phyloP scores from a whole-genome alignment of 768 basidiomycete genomes.

The Pluteus cervinus region DNA sequence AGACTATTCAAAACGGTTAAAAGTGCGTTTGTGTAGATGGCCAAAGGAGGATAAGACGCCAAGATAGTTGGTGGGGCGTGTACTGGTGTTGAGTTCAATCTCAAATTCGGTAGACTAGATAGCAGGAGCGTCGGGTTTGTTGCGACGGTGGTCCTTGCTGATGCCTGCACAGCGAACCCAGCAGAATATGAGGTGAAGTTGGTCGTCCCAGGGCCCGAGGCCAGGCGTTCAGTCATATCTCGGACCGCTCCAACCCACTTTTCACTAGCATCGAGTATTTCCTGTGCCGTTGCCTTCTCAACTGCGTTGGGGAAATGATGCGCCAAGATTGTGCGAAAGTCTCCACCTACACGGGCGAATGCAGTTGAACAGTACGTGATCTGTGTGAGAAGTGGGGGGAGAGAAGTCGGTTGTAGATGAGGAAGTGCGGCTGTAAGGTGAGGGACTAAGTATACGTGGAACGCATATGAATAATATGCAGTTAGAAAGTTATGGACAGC shows the following conservation, averaged over 20 bases:
- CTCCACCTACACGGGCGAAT: conserved; percentile 87
- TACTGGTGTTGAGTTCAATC: conserved; percentile 21
- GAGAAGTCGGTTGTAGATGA: conserved; percentile 51
- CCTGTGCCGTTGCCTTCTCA: conserved; percentile 43
- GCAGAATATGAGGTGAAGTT: conserved; percentile 48
- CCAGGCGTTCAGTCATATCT: too few relatives aligned
- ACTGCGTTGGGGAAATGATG: conserved; percentile 67
- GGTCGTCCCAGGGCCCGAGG: conserved; percentile 1
- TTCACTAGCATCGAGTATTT: conserved; percentile 36
- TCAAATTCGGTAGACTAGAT: too few relatives aligned
- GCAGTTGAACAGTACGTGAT: conserved; percentile 90
- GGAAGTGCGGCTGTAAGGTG: conserved; percentile 58
- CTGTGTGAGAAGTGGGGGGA: conserved; percentile 86
- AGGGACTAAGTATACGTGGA: conserved; percentile 64
- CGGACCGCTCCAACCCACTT: conserved; percentile 29
- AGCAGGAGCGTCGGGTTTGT: conserved; percentile 3
- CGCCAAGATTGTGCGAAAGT: conserved; percentile 70
- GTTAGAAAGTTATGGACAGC: conserved; percentile 50
- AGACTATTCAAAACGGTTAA: conserved; percentile 73
- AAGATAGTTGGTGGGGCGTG: conserved; percentile 71
- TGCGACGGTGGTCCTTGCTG: too few relatives aligned
- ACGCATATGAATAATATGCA: conserved; percentile 55
- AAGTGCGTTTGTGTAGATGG: conserved; percentile 64
- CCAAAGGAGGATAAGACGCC: conserved; percentile 71
- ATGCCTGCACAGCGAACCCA: conserved; percentile 36